These are phyloP conservation scores for Scleromitrula shiraiana DNA, from an alignment of 2,329 filamentous ascomycete species.

Conservation along the genomic window DNA sequence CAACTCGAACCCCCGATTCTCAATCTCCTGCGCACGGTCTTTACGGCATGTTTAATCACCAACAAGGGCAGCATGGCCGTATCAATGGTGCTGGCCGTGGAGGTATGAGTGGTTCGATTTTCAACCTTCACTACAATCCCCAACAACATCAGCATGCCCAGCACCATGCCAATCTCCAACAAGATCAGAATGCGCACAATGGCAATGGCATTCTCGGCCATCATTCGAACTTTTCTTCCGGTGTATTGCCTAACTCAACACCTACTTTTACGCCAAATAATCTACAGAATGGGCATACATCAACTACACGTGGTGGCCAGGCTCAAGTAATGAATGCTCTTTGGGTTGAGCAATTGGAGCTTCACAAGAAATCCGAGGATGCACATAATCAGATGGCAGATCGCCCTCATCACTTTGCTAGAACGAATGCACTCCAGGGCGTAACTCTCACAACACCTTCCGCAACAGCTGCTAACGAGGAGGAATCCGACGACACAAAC, in stretches of 20 bases:
- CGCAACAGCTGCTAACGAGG: constrained; percentile 38
- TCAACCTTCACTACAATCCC: constrained; percentile 53
- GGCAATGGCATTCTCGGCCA: constrained; percentile 49
- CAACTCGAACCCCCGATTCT: constrained; percentile 46
- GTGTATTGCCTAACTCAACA: constrained; percentile 56
- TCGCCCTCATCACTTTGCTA: constrained; percentile 59
- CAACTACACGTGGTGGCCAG: constrained; percentile 41
- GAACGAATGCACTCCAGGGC: constrained; percentile 62
- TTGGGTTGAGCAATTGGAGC: constrained; percentile 80
- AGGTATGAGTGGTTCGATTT: constrained; percentile 59
- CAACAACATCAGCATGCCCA: constrained; percentile 51
- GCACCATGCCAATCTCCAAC: constrained; percentile 52
- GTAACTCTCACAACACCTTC: constrained; percentile 46
- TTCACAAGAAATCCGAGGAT: constrained; percentile 69
- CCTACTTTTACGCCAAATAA: constrained; percentile 44
- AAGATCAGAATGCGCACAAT: constrained; percentile 47
- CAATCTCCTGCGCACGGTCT: constrained; percentile 30
- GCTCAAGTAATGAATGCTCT: constrained; percentile 54
- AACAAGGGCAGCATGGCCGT: constrained; percentile 67
- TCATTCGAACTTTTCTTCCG: constrained; percentile 55
- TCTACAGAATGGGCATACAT: constrained; percentile 50
- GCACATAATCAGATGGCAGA: constrained; percentile 64
- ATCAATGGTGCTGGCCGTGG: constrained; percentile 62
- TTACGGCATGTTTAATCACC: constrained; percentile 60
- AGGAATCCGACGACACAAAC: constrained; percentile 44